These are phyloP conservation scores for Fusarium sp. DNA, from an alignment of 2,329 filamentous ascomycete species.

Conservation along the genomic window DNA sequence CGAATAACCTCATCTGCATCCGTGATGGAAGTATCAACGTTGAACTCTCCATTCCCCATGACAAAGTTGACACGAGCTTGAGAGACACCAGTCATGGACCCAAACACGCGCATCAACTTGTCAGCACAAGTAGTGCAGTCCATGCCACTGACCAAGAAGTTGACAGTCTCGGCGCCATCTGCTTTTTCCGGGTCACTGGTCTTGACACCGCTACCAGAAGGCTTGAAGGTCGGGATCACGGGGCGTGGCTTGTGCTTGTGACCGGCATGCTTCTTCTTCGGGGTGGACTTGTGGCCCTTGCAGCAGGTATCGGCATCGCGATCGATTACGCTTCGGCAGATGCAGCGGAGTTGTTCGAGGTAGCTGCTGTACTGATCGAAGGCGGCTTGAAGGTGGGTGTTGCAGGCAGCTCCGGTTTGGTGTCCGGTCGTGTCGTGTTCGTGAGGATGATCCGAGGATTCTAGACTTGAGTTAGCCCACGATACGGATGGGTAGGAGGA, in stretches of 20 bases:
- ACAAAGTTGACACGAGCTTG: constrained; percentile 53
- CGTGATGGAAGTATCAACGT: constrained; percentile 39
- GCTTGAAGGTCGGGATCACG: neutral
- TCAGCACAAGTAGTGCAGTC: constrained; percentile 54
- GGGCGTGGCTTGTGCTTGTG: neutral
- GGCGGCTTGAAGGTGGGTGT: constrained; percentile 47
- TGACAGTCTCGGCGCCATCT: neutral
- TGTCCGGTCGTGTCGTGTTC: constrained; percentile 2
- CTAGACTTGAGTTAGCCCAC: neutral
- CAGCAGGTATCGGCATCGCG: constrained; percentile 47
- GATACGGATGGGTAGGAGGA: neutral
- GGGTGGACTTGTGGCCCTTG: neutral
- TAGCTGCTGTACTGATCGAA: constrained; percentile 51
- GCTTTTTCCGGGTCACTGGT: neutral
- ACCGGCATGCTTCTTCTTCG: neutral
- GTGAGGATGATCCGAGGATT: constrained; percentile 3
- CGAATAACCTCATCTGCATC: constrained; percentile 46
- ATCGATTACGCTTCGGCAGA: constrained; percentile 51
- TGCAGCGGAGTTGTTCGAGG: constrained; percentile 53
- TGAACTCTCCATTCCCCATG: constrained; percentile 52
- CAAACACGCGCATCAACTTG: constrained; percentile 48
- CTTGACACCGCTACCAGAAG: neutral
- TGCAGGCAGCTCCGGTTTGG: constrained; percentile 42
- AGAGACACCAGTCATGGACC: constrained; percentile 44
- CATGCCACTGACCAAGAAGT: neutral